A percentile compares a stretch with the other conserved stretches of the same genome.
phyloP scores from a whole-genome alignment of 176 grass and related monocot species.

The Carex littledalei region DNA sequence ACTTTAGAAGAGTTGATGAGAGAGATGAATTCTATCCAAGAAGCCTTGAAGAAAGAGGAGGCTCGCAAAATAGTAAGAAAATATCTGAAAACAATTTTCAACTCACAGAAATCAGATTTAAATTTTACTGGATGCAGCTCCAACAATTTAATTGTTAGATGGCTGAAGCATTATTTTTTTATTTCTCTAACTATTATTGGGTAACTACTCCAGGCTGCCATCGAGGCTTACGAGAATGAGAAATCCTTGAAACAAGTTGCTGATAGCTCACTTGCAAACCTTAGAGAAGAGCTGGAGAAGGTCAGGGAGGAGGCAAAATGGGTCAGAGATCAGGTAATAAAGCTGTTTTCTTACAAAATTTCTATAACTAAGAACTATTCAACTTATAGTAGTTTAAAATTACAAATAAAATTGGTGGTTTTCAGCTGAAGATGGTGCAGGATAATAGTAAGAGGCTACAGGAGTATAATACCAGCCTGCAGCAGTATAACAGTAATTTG shows the following conservation, averaged over 20 bases:
- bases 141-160: neutral
- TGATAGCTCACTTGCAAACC: slow-evolving; percentile 26
- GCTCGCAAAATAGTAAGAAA: slow-evolving; percentile 45
- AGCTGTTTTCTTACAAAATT: neutral
- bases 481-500: slow-evolving; percentile 89
- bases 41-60: slow-evolving; percentile 54
- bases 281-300: slow-evolving; percentile 60
- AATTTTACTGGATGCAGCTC: neutral
- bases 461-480: slow-evolving; percentile 80
- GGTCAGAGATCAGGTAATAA: slow-evolving; percentile 71
- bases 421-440: slow-evolving; percentile 82
- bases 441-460: slow-evolving; percentile 67
- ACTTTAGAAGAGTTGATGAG: slow-evolving; percentile 33
- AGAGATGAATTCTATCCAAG: slow-evolving; percentile 38
- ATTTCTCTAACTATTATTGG: neutral
- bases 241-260: slow-evolving; percentile 37
- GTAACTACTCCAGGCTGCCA: slow-evolving; percentile 31
- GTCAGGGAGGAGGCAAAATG: slow-evolving; percentile 47
- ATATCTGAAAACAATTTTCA: neutral
- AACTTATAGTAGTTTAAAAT: slow-evolving; percentile 3
- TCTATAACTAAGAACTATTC: neutral
- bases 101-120: neutral
- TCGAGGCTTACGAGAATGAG: slow-evolving; percentile 58
- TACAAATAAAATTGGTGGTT: slow-evolving; percentile 15
- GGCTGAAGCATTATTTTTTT: neutral